These are phyloP conservation scores for Phanerodontia chrysosporium DNA, from an alignment of 768 basidiomycete species.

Conservation along the genomic window DNA sequence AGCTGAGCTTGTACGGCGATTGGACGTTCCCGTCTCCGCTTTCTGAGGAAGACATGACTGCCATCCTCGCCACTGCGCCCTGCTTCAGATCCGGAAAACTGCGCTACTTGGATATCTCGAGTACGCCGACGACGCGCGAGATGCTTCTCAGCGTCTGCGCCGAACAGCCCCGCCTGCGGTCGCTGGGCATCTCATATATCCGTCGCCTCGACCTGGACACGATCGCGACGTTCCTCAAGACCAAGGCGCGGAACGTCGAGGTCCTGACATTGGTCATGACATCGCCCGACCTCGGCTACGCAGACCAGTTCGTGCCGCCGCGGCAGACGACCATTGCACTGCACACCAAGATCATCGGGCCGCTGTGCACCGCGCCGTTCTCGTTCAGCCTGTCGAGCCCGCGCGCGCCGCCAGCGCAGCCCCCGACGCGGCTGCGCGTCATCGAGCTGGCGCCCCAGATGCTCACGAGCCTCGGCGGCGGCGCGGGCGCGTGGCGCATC, in stretches of 20 bases:
- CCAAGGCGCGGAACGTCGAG: slow-evolving; percentile 74
- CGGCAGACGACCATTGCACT: slow-evolving; percentile 73
- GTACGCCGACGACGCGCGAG: slow-evolving; percentile 62
- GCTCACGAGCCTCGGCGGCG: slow-evolving; percentile 68
- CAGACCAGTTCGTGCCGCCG: slow-evolving; percentile 34
- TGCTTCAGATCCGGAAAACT: slow-evolving; percentile 74
- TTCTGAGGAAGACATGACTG: slow-evolving; percentile 55
- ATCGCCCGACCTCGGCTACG: slow-evolving; percentile 69
- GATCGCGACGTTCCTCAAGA: slow-evolving; percentile 64
- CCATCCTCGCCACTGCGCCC: slow-evolving; percentile 70
- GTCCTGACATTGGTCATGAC: slow-evolving; percentile 78
- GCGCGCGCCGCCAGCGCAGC: slow-evolving; percentile 26
- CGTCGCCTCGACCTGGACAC: slow-evolving; percentile 60
- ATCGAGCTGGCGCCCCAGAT: slow-evolving; percentile 78
- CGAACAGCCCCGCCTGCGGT: slow-evolving; percentile 72
- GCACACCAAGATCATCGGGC: slow-evolving; percentile 74
- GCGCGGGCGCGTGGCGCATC: slow-evolving; percentile 83
- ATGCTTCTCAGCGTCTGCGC: slow-evolving; percentile 47
- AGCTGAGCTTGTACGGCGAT: slow-evolving; percentile 89
- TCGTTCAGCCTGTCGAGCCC: slow-evolving; percentile 47
- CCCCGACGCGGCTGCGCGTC: slow-evolving; percentile 76
- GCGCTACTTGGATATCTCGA: slow-evolving; percentile 88
- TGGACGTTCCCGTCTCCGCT: slow-evolving; percentile 76
- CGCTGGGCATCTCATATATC: slow-evolving; percentile 87
- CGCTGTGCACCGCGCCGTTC: slow-evolving; percentile 77